Evolutionary conservation across 768 basidiomycete species (phyloP).

Genomic region (Suillus brevipes): DNA sequence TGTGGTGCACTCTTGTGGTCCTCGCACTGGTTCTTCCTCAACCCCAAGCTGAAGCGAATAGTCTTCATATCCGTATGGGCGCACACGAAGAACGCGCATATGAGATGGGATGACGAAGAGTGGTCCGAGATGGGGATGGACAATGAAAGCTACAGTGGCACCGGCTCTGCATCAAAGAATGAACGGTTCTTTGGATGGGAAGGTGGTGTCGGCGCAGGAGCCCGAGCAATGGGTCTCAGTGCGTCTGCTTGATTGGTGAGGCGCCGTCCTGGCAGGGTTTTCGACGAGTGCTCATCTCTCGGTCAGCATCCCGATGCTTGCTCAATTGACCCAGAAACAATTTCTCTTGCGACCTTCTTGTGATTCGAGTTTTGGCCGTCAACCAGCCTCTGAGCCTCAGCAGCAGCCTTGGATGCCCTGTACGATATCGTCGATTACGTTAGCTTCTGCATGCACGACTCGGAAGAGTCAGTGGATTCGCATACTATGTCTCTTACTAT

Average conservation of each 20-base stretch:
- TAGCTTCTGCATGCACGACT: constrained; percentile 3
- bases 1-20: constrained; percentile 90
- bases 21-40: constrained; percentile 96
- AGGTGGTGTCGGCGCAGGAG: constrained; percentile 76
- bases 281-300: constrained; percentile 14
- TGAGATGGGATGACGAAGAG: constrained; percentile 54
- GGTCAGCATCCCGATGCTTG: neutral
- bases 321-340: neutral
- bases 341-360: neutral
- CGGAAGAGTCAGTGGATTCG: constrained; percentile 2
- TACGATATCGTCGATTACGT: constrained; percentile 2
- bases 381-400: neutral
- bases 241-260: constrained; percentile 32
- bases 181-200: constrained; percentile 83
- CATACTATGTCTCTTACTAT: neutral
- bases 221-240: constrained; percentile 71
- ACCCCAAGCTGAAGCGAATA: constrained; percentile 88
- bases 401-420: neutral
- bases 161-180: constrained; percentile 27
- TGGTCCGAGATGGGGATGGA: constrained; percentile 33
- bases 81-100: constrained; percentile 58
- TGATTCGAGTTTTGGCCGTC: constrained; percentile 2
- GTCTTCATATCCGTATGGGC: constrained; percentile 94
- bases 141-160: constrained; percentile 34
- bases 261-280: constrained; percentile 10